Base-by-base conservation (phyloP, 495 filamentous ascomycete genomes). In the Penicillium pancosmium region DNA sequence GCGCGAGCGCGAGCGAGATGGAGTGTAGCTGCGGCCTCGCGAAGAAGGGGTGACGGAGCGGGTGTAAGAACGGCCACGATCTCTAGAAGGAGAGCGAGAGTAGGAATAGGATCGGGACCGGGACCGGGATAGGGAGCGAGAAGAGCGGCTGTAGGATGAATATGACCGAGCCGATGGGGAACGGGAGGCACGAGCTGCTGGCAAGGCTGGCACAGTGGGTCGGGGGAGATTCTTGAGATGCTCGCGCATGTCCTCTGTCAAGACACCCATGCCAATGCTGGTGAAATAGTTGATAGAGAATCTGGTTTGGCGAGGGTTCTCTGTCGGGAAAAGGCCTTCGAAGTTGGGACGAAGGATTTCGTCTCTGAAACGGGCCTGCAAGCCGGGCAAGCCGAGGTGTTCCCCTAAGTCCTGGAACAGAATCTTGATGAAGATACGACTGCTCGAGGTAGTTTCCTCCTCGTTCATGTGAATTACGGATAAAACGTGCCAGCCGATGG, bases 281-380 rank as follows among this genome's bases (percentile, higher is more conserved):
- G 94, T 99, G 73, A 98, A 98, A 77, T 96, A 99, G 73, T 99
- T 99, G 85, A 98, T 95, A 18, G 93, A 91, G 80, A 99, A 99
- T 44, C 94, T 87, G 13, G 91, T 93, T 73, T 96, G 91, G 56
- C 89, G 85, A 8, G 91, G 86, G 66, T 93, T 91, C 67, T 97
- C 91, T 38, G 68, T 68, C 0, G 94, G 95, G 83, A 99, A 99
- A 9, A 99, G 76, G 51, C 95, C 93, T 31, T 88, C 82, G 58
- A 95, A 88, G 66, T 85, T 89, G 48, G 91, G 84, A 54, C 88
- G 88, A 13, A 97, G 79, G 33, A 86, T 79, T 13, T 92, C 87
- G 61, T 96, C 91, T 65, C 82, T 86, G 63, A 97, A 75, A 19
- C 88, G 86, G 41, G 85, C 83, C 64, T 88, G 85, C 41, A 99